Percentiles rank a stretch among this genome's conserved stretches.
phyloP scores from a whole-genome alignment of 169 alveolate species.

The Amoebophrya sp. region DNA sequence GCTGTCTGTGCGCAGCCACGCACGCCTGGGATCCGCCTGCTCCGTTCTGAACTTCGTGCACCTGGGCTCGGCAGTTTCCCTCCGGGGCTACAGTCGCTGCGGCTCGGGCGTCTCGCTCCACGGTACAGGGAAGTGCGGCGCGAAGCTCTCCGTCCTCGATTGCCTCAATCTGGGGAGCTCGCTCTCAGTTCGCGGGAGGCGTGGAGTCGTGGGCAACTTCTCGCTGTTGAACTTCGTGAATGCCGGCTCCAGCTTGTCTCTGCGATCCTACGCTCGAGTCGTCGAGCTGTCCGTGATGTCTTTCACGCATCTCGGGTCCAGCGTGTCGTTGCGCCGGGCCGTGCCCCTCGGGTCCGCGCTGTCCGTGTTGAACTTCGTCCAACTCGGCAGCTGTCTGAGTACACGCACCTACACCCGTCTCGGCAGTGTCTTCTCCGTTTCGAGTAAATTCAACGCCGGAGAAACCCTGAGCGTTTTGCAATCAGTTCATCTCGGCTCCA shows the following conservation, averaged over 20 bases:
- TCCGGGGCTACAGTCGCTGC: conserved; percentile 12
- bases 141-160: background rate
- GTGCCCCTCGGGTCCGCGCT: background rate
- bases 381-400: background rate
- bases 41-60: background rate
- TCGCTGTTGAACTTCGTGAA: background rate
- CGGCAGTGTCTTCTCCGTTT: background rate
- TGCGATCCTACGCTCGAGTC: conserved; percentile 26
- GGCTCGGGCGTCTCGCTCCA: background rate
- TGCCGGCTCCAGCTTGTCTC: background rate
- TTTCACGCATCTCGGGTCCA: too few species aligned
- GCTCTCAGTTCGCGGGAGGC: background rate
- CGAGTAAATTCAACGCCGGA: background rate
- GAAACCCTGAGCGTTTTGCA: background rate
- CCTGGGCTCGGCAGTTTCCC: background rate
- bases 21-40: background rate
- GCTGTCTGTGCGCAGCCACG: background rate
- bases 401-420: background rate
- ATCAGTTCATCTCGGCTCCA: background rate
- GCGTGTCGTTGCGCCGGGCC: background rate
- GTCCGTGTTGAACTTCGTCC: background rate
- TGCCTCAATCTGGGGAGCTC: background rate
- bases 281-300: background rate
- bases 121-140: background rate
- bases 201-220: background rate